Percentiles rank a stretch among this genome's conserved stretches.
Conservation (phyloP, 495 filamentous ascomycete genomes). For the Penicillium coprophilum region DNA sequence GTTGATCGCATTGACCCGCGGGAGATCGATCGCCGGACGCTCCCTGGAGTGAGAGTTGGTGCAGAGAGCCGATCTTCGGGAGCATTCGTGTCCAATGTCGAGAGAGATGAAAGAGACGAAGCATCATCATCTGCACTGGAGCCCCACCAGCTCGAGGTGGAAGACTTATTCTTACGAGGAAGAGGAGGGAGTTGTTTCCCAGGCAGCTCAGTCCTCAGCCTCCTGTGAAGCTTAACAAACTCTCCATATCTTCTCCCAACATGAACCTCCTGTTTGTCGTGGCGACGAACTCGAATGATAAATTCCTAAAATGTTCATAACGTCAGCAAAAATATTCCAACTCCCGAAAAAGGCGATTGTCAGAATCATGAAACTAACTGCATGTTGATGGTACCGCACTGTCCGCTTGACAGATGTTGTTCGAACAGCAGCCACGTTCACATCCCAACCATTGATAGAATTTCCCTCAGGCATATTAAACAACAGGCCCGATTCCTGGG, state of each 20-base stretch:
- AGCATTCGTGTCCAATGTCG: conserved; percentile 53
- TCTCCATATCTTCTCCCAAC: conserved; percentile 87
- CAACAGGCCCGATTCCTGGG: conserved; percentile 83
- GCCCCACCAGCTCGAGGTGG: conserved; percentile 56
- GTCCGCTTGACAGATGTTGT: conserved; percentile 80
- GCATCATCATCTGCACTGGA: conserved; percentile 63
- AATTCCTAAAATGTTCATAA: conserved; percentile 74
- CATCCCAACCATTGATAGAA: conserved; percentile 91
- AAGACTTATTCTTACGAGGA: conserved; percentile 85
- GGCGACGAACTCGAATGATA: conserved; percentile 74
- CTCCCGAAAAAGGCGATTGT: conserved; percentile 3
- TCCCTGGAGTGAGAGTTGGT: conserved; percentile 27
- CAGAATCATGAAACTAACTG: conserved; percentile 53
- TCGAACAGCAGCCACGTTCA: conserved; percentile 91
- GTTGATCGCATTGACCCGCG: conserved; percentile 37
- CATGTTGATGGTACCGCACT: conserved; percentile 86
- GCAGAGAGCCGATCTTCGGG: conserved; percentile 38
- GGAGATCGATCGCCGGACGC: conserved; percentile 40
- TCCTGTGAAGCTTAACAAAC: conserved; percentile 75
- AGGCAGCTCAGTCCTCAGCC: conserved; percentile 79
- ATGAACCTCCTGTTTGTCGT: conserved; percentile 67
- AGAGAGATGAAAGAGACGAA: conserved; percentile 72
- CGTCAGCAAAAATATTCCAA: conserved; percentile 13
- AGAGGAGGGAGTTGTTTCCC: conserved; percentile 86
- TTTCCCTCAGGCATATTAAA: conserved; percentile 86